Evolutionary conservation across 1,284 basidiomycete species (phyloP), one percentile per base, ranked within the genome.

Genomic region (Ceratobasidium sp.): DNA sequence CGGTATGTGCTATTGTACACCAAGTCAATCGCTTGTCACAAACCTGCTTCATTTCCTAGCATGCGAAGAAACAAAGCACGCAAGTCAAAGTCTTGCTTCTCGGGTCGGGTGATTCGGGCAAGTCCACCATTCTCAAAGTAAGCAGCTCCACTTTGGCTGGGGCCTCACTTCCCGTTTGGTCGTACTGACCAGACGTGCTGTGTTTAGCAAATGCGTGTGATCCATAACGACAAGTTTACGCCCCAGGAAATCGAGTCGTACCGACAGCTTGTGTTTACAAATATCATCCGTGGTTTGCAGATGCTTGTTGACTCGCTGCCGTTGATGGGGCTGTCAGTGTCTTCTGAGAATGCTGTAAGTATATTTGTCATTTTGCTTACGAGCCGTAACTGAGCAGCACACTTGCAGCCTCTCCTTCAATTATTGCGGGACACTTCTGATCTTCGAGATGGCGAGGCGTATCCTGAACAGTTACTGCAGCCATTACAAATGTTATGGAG

Each of bases 71-170:
- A 88, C 87, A 81, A 85, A 85, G 90, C 86, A 80, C 77, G 93
- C 83, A 84, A 87, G 91, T 95, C 83, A 95, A 96, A 87, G 90
- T 94, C 69, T 85, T 98, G 67, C 85, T 98, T 28, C 86, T 98
- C 35, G 96, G 96, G 44, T 96, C 96, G 52, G 96, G 96, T 44
- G 96, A 97, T 79, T 94, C 91, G 38, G 96, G 96, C 54, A 98
- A 98, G 82, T 95, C 93, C 13, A 98, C 96, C 4, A 86, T 96
- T 77, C 87, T 96, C 80, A 95, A 95, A 85, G 91, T 91, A 72
- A 49, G 83, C 77, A n/a, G 30, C 57, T 11, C 32, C 35, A 78
- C 57, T 63, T 61, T 72, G 79, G 80, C 73, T 76, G 78, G 79
- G 79, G 61, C 46, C 43, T 49, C 52, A 50, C 49, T 41, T n/a